A percentile compares a stretch with the other conserved stretches of the same genome.
Evolutionary conservation across 495 filamentous ascomycete genomes (phyloP).

Genomic region (Penicillium canescens): DNA sequence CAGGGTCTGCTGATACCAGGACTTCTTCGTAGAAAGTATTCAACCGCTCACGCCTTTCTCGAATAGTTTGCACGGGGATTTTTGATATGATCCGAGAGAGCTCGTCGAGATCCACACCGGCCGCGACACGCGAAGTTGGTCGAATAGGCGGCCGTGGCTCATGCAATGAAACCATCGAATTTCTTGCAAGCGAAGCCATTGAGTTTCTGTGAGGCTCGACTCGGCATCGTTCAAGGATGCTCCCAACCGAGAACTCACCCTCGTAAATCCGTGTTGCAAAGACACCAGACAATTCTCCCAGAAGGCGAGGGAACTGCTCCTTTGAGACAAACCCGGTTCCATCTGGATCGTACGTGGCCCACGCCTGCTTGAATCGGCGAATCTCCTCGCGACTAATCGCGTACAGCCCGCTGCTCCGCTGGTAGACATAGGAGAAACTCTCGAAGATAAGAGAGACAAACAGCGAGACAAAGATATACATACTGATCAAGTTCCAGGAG

Average conservation of each 20-base stretch:
- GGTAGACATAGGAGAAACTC: slow-evolving; percentile 99
- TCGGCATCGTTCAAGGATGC: slow-evolving; percentile 80
- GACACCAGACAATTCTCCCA: slow-evolving; percentile 88
- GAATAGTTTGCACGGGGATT: slow-evolving; percentile 76
- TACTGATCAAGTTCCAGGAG: slow-evolving; percentile 98
- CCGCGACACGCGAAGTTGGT: slow-evolving; percentile 49
- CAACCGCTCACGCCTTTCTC: slow-evolving; percentile 70
- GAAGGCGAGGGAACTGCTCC: slow-evolving; percentile 83
- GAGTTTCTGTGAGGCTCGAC: slow-evolving; percentile 42
- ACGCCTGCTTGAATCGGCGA: slow-evolving; percentile 95
- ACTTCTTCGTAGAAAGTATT: slow-evolving; percentile 96
- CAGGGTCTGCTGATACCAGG: slow-evolving; percentile 85
- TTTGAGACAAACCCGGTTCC: slow-evolving; percentile 91
- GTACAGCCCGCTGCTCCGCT: slow-evolving; percentile 78
- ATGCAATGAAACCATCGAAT: slow-evolving; percentile 1
- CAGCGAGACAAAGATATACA: slow-evolving; percentile 99
- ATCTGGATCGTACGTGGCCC: slow-evolving; percentile 90
- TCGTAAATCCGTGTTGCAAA: slow-evolving; percentile 99
- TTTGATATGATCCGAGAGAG: slow-evolving; percentile 71
- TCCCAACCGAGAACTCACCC: slow-evolving; percentile 77
- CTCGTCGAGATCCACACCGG: slow-evolving; percentile 75
- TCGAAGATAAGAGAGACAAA: slow-evolving; percentile 99
- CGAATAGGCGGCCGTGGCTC: slow-evolving; percentile 19
- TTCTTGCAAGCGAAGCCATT: neutral
- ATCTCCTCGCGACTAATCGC: slow-evolving; percentile 88